A percentile compares a stretch with the other conserved stretches of the same genome.
Evolutionary conservation across 2,329 filamentous ascomycete species (phyloP).

Genomic region (Hirsutella minnesotensis): DNA sequence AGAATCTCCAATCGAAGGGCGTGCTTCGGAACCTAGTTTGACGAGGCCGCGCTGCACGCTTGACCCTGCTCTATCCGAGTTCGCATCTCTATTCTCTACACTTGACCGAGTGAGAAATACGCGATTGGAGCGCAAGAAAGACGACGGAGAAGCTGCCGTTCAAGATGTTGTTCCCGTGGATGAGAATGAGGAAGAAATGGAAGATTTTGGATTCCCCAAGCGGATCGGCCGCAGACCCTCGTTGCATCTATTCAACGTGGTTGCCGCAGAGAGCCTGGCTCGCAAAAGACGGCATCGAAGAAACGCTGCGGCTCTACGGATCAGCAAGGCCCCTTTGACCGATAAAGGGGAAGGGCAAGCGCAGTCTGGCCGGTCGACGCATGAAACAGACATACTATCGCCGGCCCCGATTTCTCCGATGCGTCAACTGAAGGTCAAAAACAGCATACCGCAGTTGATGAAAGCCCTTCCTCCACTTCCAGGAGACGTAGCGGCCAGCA

Average conservation of each 20-base stretch:
- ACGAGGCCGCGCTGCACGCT: constrained; percentile 7
- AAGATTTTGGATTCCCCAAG: background rate
- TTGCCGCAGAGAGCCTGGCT: constrained; percentile 1
- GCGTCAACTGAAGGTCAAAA: constrained; percentile 31
- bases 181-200: background rate
- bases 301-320: constrained; percentile 12
- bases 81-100: constrained; percentile 16
- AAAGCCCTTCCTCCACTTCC: constrained; percentile 38
- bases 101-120: constrained; percentile 15
- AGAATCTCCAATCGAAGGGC: background rate
- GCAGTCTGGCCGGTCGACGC: constrained; percentile 3
- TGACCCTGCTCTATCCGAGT: constrained; percentile 14
- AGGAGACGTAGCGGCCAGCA: constrained; percentile 9
- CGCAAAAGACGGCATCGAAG: constrained; percentile 13
- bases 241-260: background rate
- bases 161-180: background rate
- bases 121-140: constrained; percentile 9
- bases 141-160: constrained; percentile 1
- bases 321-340: constrained; percentile 7
- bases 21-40: constrained; percentile 5
- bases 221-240: constrained; percentile 1
- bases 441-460: constrained; percentile 39
- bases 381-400: constrained; percentile 23
- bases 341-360: constrained; percentile 2
- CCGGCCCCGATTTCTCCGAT: constrained; percentile 37